Evolutionary conservation across 2,329 filamentous ascomycete species (phyloP), one percentile per base, ranked within the genome.

Genomic region (Grosmannia clavigera): DNA sequence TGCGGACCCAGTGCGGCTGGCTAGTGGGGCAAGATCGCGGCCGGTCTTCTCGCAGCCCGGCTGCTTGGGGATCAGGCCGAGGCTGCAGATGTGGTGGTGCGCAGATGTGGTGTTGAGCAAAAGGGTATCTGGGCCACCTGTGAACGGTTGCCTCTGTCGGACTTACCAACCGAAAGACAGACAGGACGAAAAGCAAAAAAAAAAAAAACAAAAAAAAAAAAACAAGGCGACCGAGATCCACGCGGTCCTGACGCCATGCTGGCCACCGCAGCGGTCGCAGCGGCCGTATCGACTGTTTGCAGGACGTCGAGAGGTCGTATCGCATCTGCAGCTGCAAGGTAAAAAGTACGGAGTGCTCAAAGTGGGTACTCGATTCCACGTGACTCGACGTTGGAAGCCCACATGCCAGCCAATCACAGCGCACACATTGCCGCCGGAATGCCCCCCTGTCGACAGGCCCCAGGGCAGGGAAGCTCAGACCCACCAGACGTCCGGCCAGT

Each of bases 341-440:
- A 25, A 25, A 38, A 35, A 35, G 33, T 35, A 6, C 6, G 33
- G 6, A 6, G 6, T 35, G 22, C 22, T 22, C 22, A 22, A 22
- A 22, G 22, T 22, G 33, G 5, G n/a, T 19, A 3, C 25, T 22
- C 5, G 3, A 3, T 19, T 4, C 5, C 54, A 56, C 54, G 54
- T 56, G 54, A 43, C n/a, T 29, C 22, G 5, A 5, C 1, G 9
- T 33, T 19, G 12, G 7, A 16, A 19, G 10, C 31, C 19, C 16
- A 25, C 31, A 2, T 12, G 2, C 5, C 27, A 61, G 40, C 64
- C 61, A 65, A 65, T 65, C 55, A 60, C n/a, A 58, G 27, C 16
- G 22, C 7, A 16, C 55, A 31, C 58, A 33, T 65, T 65, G 33
- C 61, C 64, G 64, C 64, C 64, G 59, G 40, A 48, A n/a, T 29